Conservation (phyloP, 2,329 filamentous ascomycete species). For the Verticillium longisporum region DNA sequence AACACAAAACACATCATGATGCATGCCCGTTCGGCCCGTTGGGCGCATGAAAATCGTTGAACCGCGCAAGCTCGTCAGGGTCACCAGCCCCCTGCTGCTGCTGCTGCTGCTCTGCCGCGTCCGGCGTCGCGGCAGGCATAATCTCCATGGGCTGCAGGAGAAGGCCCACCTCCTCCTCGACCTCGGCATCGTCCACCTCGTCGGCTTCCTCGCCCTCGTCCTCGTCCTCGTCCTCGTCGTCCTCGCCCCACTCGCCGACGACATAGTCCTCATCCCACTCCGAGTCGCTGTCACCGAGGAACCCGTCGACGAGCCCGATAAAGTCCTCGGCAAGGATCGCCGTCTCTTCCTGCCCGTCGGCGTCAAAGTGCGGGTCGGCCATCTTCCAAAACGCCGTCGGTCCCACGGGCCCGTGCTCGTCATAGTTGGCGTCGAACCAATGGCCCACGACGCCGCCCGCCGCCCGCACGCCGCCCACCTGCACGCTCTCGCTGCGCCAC, state of each 20-base stretch:
- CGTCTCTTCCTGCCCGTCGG: constrained; percentile 12
- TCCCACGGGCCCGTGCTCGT: constrained; percentile 61
- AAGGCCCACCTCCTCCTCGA: constrained; percentile 13
- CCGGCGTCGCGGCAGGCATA: constrained; percentile 5
- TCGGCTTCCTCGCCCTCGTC: constrained; percentile 12
- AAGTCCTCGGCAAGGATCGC: constrained; percentile 12
- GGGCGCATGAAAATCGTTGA: no score
- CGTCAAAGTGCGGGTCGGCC: constrained; percentile 22
- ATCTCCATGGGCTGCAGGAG: not conserved
- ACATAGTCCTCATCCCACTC: constrained; percentile 15
- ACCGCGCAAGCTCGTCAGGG: no score
- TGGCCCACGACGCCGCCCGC: constrained; percentile 64
- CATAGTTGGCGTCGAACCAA: constrained; percentile 73
- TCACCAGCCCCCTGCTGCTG: no score
- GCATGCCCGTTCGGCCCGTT: no score
- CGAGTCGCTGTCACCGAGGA: constrained; percentile 15
- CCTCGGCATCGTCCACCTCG: constrained; percentile 17
- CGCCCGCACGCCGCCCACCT: constrained; percentile 61
- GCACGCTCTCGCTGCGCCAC: constrained; percentile 72
- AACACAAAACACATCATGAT: not conserved
- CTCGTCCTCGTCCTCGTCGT: constrained; percentile 22
- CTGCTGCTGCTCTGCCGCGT: not conserved
- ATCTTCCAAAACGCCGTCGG: constrained; percentile 74
- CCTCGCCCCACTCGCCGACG: constrained; percentile 14
- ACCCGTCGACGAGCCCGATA: constrained; percentile 12